These are phyloP conservation scores for Candida gigantensis DNA, from an alignment of 1,139 yeast genomes.

Conservation along the genomic window DNA sequence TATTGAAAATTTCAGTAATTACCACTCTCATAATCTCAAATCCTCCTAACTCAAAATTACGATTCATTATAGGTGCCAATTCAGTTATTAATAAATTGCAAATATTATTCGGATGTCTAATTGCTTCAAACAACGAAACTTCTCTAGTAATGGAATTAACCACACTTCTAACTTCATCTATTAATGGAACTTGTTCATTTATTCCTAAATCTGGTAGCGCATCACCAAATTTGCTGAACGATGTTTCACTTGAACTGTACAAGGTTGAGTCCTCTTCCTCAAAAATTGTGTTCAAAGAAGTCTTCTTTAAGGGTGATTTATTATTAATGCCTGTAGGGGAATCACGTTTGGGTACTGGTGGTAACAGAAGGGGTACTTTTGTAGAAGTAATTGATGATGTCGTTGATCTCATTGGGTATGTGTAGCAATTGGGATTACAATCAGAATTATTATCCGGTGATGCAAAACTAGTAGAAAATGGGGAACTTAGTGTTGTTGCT, in stretches of 20 bases:
- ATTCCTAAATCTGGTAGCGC: not conserved
- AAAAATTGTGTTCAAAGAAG: conserved; percentile 13
- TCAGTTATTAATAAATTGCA: conserved; percentile 13
- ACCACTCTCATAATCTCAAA: conserved; percentile 14
- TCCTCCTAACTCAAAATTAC: conserved; percentile 11
- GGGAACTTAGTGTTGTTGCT: conserved; percentile 3
- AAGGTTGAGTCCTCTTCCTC: conserved; percentile 14
- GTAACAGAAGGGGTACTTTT: conserved; percentile 11
- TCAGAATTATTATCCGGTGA: conserved; percentile 1
- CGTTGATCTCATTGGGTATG: conserved; percentile 1
- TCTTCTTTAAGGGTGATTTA: conserved; percentile 5
- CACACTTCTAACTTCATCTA: conserved; percentile 6
- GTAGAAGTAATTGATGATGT: not conserved
- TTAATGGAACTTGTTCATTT: not conserved
- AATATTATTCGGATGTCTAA: conserved; percentile 16
- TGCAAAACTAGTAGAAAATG: conserved; percentile 1
- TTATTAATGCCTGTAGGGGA: conserved; percentile 1
- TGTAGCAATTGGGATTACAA: not conserved
- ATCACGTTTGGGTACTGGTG: conserved; percentile 10
- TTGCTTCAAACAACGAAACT: conserved; percentile 15
- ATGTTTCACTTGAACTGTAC: conserved; percentile 8
- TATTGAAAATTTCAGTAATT: conserved; percentile 20
- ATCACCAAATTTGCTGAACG: conserved; percentile 11
- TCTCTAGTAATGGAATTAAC: conserved; percentile 10
- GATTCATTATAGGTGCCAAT: conserved; percentile 12